Evolutionary conservation across 768 basidiomycete species (phyloP).

Genomic region (Guyanaporus albipodus): DNA sequence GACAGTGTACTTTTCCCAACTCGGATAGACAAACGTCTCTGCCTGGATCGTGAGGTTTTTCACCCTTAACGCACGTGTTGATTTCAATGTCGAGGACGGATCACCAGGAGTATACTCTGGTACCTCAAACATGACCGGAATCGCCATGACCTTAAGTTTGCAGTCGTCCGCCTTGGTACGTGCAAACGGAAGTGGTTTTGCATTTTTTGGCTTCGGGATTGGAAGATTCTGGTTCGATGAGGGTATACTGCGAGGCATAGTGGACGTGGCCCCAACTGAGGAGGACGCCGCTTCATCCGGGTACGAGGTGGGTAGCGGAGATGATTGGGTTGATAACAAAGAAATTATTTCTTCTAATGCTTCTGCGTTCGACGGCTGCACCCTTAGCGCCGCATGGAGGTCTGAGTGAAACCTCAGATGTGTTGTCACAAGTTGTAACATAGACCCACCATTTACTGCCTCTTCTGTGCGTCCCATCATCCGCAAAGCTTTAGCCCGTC

Average conservation of each 20-base stretch:
- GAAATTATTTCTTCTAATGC: conserved; percentile 53
- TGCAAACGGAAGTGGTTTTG: conserved; percentile 51
- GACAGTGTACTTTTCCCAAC: conserved; percentile 64
- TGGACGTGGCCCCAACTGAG: conserved; percentile 21
- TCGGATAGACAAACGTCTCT: conserved; percentile 52
- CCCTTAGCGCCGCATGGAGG: conserved; percentile 52
- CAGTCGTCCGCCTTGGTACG: conserved; percentile 48
- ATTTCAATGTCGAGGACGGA: conserved; percentile 25
- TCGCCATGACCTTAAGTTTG: conserved; percentile 48
- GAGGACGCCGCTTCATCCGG: conserved; percentile 29
- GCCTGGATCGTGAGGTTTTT: conserved; percentile 33
- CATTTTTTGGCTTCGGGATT: conserved; percentile 38
- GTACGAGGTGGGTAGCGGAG: conserved; percentile 8
- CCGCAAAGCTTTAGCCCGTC: conserved; percentile 62
- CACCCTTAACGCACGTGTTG: conserved; percentile 23
- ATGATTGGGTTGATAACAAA: conserved; percentile 28
- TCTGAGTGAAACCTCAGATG: conserved; percentile 36
- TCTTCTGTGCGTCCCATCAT: conserved; percentile 55
- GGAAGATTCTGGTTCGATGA: conserved; percentile 31
- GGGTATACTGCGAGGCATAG: conserved; percentile 4
- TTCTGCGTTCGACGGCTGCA: conserved; percentile 64
- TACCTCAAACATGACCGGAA: conserved; percentile 42
- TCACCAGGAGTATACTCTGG: conserved; percentile 19
- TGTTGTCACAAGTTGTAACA: too few relatives aligned
- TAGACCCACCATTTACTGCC: conserved; percentile 51